Percentiles rank a stretch among this genome's conserved stretches.
phyloP scores from a whole-genome alignment of 169 alveolate genomes.

The Plasmodium ovale region DNA sequence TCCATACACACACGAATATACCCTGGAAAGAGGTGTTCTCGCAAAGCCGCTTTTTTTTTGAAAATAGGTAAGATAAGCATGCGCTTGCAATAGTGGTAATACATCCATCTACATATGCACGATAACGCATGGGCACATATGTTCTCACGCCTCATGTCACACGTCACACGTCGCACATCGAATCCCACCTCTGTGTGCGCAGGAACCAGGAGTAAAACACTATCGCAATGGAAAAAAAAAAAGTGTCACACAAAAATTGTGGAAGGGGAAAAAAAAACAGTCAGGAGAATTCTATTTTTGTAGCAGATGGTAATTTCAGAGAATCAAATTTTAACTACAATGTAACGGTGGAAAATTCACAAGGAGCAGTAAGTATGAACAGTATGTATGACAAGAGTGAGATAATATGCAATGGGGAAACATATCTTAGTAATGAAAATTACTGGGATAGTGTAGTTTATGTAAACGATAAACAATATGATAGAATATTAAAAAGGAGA shows the following conservation, averaged over 20 bases:
- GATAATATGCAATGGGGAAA: not conserved
- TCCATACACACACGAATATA: no score
- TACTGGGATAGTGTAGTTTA: constrained; percentile 32
- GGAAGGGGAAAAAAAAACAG: not conserved
- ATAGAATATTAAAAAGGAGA: constrained; percentile 50
- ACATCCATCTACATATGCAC: not conserved
- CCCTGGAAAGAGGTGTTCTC: not conserved
- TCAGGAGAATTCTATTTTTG: not conserved
- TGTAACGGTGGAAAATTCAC: not conserved
- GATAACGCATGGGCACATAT: no score
- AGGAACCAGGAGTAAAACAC: no score
- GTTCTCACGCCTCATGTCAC: no score
- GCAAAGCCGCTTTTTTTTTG: not conserved
- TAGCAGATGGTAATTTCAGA: not conserved
- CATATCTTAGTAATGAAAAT: not conserved
- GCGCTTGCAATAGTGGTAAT: not conserved
- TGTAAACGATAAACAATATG: constrained; percentile 77
- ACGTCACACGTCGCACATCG: no score
- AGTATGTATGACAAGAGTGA: not conserved
- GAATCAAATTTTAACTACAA: not conserved
- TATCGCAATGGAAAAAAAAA: constrained; percentile 12
- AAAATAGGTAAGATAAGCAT: not conserved
- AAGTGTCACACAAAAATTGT: not conserved
- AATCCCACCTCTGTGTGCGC: no score
- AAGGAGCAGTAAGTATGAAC: not conserved